Evolutionary conservation across 2,329 filamentous ascomycete genomes (phyloP), one percentile per base, ranked within the genome.

Genomic region (Clarireedia hainanense): DNA sequence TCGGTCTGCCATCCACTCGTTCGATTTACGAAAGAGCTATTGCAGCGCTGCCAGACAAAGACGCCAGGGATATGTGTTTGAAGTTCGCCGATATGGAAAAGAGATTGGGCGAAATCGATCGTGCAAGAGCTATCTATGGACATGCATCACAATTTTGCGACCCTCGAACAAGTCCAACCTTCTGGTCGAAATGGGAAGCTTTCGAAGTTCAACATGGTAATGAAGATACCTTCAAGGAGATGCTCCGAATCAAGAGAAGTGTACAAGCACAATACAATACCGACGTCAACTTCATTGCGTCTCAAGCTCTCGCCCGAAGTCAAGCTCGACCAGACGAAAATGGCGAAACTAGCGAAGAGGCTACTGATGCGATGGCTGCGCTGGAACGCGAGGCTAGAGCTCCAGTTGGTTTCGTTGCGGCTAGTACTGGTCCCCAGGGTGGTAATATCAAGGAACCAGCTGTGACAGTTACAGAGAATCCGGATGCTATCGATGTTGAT

Each of bases 181-280:
- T 97, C 74, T 99, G 95, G 95, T 80, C 85, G 65, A 95, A 92
- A 70, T 99, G 94, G 94, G 94, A 99, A 72, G 80, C 85, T 54
- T 99, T 99, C 71, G 95, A 99, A 73, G 91, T 97, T 23, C 88
- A 95, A 70, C 94, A 99, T 68, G 94, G 94, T 62, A 99, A 99
- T 73, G 95, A 99, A 71, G 94, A 99, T 71, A 99, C 95, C 0
- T 99, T 95, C 79, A 96, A 96, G 76, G 94, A 99, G 71, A 99
- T 99, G 94, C 78, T 97, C 60, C 86, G 94, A 30, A 91, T 99
- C 77, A 99, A 97, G 79, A 80, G 94, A 69, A 96, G 90, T 72
- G 94, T 99, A 12, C 91, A 96, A 72, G 92, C 94, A 52, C 89
- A 96, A 74, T 99, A 95, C 78, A 97, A 97, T 69, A 99, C 95